These are phyloP conservation scores for Crithidia fasciculata DNA, from an alignment of 208 protist species.

Conservation along the genomic window DNA sequence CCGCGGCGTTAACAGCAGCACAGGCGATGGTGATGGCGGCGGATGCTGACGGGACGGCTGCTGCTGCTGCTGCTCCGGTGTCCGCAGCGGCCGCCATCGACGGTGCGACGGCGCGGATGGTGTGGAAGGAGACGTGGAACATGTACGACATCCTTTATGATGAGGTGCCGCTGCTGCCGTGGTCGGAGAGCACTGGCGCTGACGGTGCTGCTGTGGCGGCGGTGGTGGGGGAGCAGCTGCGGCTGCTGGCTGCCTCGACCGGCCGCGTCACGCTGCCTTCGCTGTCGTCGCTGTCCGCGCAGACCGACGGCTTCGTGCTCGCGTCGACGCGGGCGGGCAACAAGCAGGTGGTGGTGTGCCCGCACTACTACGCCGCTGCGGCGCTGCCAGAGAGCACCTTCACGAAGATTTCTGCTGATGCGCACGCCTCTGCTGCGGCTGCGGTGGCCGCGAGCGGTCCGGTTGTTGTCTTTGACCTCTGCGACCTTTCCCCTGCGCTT, in stretches of 20 bases:
- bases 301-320: constrained; percentile 33
- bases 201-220: constrained; percentile 3
- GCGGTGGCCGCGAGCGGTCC: neutral
- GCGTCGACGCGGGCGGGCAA: constrained; percentile 34
- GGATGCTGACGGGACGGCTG: neutral
- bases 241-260: neutral
- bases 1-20: constrained; percentile 6
- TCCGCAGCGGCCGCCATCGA: neutral
- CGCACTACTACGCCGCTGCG: constrained; percentile 63
- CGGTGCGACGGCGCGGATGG: constrained; percentile 26
- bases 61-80: neutral
- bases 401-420: neutral
- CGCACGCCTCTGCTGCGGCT: neutral
- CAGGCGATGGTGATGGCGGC: constrained; percentile 5
- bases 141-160: constrained; percentile 86
- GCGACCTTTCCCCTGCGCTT: constrained; percentile 30
- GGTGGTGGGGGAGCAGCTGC: constrained; percentile 15
- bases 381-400: constrained; percentile 17
- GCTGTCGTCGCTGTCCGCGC: constrained; percentile 10
- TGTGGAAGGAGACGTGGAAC: constrained; percentile 90
- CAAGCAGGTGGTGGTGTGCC: constrained; percentile 51
- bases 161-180: constrained; percentile 69
- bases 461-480: constrained; percentile 69
- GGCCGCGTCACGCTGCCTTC: constrained; percentile 7
- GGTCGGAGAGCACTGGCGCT: neutral